phyloP scores from a whole-genome alignment of 805 yeast species.

The Pichia nanzhaoensis region DNA sequence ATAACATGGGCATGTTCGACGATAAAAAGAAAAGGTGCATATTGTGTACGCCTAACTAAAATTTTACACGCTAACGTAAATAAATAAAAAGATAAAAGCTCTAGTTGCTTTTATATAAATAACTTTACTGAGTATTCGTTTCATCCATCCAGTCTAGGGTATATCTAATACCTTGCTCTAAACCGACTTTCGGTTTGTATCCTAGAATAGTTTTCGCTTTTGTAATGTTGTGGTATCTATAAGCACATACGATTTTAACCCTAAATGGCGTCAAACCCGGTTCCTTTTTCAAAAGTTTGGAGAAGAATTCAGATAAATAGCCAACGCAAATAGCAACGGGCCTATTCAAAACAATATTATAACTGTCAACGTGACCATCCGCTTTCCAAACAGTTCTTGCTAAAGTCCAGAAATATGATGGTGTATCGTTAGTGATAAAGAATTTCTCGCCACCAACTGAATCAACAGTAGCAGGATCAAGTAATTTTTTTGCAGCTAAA shows the following conservation, averaged over 20 bases:
- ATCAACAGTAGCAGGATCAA: constrained; percentile 37
- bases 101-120: background rate
- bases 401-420: constrained; percentile 93
- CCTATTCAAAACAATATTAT: constrained; percentile 60
- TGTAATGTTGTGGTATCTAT: constrained; percentile 83
- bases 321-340: constrained; percentile 79
- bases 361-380: constrained; percentile 75
- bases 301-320: constrained; percentile 67
- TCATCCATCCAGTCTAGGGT: constrained; percentile 91
- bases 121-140: constrained; percentile 21
- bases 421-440: constrained; percentile 89
- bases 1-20: constrained; percentile 36
- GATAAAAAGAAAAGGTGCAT: constrained; percentile 29
- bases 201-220: constrained; percentile 78
- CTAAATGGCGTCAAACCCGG: constrained; percentile 95
- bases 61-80: background rate
- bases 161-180: constrained; percentile 71
- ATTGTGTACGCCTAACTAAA: constrained; percentile 29
- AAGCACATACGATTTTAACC: constrained; percentile 87
- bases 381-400: constrained; percentile 97
- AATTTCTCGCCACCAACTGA: constrained; percentile 78
- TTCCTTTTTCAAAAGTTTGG: constrained; percentile 69
- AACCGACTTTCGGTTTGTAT: constrained; percentile 70
- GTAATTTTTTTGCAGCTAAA: constrained; percentile 73
- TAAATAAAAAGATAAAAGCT: background rate